These are phyloP conservation scores for Fraxinus quadrangulata DNA, from an alignment of 257 asterid genomes.

Conservation along the genomic window DNA sequence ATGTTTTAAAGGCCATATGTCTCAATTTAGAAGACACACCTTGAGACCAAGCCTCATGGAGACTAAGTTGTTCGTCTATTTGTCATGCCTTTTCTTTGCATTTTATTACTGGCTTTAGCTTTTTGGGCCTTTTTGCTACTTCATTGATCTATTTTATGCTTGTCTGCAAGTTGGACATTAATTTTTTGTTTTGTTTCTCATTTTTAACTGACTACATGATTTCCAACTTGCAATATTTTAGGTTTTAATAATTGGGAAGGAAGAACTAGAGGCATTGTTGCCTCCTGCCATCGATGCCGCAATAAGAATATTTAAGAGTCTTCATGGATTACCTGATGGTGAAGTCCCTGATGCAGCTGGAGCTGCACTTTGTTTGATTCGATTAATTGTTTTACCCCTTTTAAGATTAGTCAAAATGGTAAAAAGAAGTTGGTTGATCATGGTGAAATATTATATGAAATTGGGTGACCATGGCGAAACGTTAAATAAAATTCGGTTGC, in stretches of 20 bases:
- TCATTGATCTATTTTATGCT: too few relatives aligned
- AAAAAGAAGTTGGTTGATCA: too few relatives aligned
- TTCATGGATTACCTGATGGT: conserved; percentile 54
- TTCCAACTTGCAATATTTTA: conserved; percentile 29
- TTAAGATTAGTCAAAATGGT: too few relatives aligned
- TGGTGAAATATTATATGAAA: too few relatives aligned
- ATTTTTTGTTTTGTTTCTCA: neutral
- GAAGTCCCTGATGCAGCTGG: conserved; percentile 43
- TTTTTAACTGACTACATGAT: neutral
- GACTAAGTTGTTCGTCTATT: neutral
- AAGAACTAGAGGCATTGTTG: conserved; percentile 67
- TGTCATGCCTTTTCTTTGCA: neutral
- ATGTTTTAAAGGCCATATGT: neutral
- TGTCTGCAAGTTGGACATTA: too few relatives aligned
- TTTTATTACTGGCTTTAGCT: neutral
- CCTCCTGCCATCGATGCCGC: conserved; percentile 77
- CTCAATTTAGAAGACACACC: neutral
- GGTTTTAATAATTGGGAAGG: conserved; percentile 79
- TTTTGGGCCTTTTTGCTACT: too few relatives aligned
- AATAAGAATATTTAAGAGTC: conserved; percentile 62
- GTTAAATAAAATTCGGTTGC: too few relatives aligned
- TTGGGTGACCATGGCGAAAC: too few relatives aligned
- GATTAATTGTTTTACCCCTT: conserved; percentile 64
- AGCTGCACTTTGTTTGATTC: conserved; percentile 50
- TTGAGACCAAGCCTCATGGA: neutral